Evolutionary conservation across 352 stramenopile species (phyloP).

Genomic region (Globisporangium paroecandrum): DNA sequence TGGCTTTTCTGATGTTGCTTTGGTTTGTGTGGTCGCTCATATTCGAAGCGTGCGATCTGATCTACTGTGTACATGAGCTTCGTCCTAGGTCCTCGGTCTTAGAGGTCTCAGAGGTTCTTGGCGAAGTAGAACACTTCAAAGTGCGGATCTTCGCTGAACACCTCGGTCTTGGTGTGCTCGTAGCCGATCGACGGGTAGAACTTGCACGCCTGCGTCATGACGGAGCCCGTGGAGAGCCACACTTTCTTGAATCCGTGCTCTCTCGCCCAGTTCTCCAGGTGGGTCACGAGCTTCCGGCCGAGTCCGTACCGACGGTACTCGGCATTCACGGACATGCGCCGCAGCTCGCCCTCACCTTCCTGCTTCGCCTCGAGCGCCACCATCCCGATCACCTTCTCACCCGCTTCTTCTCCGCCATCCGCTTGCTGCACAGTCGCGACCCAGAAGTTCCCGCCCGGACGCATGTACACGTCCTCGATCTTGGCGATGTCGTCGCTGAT

Average conservation of each 20-base stretch:
- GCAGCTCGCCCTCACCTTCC: conserved; percentile 28
- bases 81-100: background rate
- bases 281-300: conserved; percentile 21
- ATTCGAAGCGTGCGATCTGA: background rate
- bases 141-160: conserved; percentile 28
- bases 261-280: conserved; percentile 33
- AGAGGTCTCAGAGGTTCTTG: conserved; percentile 17
- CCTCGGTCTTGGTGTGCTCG: conserved; percentile 20
- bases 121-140: conserved; percentile 29
- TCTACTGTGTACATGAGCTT: background rate
- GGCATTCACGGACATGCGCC: conserved; percentile 33
- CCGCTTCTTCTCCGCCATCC: background rate
- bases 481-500: conserved; percentile 27
- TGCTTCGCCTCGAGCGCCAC: conserved; percentile 30
- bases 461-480: conserved; percentile 34
- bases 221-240: conserved; percentile 27
- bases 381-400: conserved; percentile 24
- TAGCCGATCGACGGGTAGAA: conserved; percentile 37
- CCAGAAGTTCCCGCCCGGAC: conserved; percentile 38
- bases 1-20: background rate
- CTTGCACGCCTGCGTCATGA: conserved; percentile 21
- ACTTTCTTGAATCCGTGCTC: conserved; percentile 21
- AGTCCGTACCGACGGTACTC: conserved; percentile 29
- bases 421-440: conserved; percentile 16
- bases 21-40: background rate